Percentiles rank a stretch among this genome's conserved stretches.
Evolutionary conservation across 345 rosid genomes (phyloP).

Genomic region (Salix koriyanagi): DNA sequence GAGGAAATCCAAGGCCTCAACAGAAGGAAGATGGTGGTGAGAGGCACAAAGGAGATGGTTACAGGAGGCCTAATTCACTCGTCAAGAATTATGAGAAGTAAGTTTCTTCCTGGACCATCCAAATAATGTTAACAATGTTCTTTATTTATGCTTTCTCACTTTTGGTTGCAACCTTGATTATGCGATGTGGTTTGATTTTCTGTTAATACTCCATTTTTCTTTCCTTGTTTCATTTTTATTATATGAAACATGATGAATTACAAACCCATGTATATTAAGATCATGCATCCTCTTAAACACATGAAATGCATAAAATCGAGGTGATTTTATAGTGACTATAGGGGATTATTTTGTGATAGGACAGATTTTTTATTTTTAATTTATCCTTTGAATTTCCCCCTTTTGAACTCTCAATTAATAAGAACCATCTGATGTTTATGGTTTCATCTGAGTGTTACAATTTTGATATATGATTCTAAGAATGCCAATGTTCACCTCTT

Average conservation of each 20-base stretch:
- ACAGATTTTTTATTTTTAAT: background rate
- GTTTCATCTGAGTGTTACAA: too few species aligned
- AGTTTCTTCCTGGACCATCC: slow-evolving; percentile 16
- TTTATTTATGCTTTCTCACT: background rate
- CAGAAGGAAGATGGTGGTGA: slow-evolving; percentile 43
- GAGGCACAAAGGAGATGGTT: slow-evolving; percentile 37
- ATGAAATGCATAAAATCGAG: background rate
- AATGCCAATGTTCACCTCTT: background rate
- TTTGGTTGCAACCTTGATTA: background rate
- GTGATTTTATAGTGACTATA: too few species aligned
- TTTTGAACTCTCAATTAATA: too few species aligned
- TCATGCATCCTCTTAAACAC: background rate
- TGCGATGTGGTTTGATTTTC: background rate
- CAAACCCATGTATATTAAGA: background rate
- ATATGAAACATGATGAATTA: background rate
- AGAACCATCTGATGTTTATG: too few species aligned
- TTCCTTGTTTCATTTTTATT: background rate
- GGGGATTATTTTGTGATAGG: too few species aligned
- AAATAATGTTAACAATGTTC: background rate
- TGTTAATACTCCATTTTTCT: background rate
- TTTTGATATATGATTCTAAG: background rate
- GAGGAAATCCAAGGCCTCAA: slow-evolving; percentile 36
- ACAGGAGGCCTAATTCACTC: slow-evolving; percentile 59
- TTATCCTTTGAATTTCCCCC: too few species aligned
- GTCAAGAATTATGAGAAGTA: slow-evolving; percentile 40